Evolutionary conservation across 345 rosid genomes (phyloP).

Genomic region (Rubroshorea leprosula): DNA sequence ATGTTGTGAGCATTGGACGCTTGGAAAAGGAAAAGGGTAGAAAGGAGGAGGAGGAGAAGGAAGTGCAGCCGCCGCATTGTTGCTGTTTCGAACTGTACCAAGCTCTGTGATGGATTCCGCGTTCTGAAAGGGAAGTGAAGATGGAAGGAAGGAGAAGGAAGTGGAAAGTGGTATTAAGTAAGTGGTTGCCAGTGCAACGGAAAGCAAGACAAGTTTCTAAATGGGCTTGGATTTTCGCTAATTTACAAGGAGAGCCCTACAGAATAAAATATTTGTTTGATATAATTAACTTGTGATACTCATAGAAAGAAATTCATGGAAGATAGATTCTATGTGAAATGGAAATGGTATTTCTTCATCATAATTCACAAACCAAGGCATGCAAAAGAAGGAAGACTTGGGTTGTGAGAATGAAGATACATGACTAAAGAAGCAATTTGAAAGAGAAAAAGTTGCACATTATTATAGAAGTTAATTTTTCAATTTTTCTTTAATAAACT

Average conservation of each 20-base stretch:
- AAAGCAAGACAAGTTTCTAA: background rate
- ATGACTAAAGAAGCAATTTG: background rate
- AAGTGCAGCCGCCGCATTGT: conserved; percentile 25
- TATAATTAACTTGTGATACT: no score
- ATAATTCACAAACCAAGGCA: background rate
- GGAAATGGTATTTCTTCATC: background rate
- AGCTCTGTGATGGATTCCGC: background rate
- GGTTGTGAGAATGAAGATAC: background rate
- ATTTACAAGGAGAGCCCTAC: conserved; percentile 21
- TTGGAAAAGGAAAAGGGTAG: conserved; percentile 6
- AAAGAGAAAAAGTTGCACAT: background rate
- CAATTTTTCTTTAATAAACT: no score
- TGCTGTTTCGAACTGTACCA: background rate
- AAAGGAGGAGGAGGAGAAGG: conserved; percentile 25
- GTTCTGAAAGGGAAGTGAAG: background rate
- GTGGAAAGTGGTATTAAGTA: no score
- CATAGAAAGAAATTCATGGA: no score
- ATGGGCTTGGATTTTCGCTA: conserved; percentile 9
- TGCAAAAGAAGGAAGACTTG: background rate
- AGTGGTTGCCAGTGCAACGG: background rate
- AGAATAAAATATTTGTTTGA: background rate
- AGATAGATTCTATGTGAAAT: background rate
- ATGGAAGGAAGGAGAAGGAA: background rate
- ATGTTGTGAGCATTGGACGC: conserved; percentile 59
- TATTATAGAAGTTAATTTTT: no score